These are phyloP conservation scores for Onygenales sp. DNA, from an alignment of 2,329 filamentous ascomycete genomes.

Conservation along the genomic window DNA sequence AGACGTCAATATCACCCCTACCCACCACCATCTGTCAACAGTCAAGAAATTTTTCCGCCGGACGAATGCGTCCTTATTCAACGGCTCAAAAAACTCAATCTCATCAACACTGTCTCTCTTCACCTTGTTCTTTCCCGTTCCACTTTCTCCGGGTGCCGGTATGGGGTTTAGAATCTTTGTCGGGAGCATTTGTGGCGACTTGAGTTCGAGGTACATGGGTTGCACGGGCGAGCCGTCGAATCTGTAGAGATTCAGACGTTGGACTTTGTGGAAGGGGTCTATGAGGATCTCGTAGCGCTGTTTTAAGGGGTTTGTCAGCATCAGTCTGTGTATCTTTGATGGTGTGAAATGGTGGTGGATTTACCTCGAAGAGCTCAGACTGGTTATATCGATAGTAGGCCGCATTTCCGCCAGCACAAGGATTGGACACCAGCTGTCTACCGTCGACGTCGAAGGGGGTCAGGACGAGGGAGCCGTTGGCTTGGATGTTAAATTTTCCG, in stretches of 20 bases:
- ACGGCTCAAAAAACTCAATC: slow-evolving; percentile 5
- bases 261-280: slow-evolving; percentile 54
- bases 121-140: slow-evolving; percentile 16
- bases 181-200: slow-evolving; percentile 59
- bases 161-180: slow-evolving; percentile 56
- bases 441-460: slow-evolving; percentile 57
- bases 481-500: slow-evolving; percentile 48
- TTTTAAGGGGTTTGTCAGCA: background rate
- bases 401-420: slow-evolving; percentile 47
- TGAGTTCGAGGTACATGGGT: slow-evolving; percentile 57
- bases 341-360: background rate
- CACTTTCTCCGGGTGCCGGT: slow-evolving; percentile 17
- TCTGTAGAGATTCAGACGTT: slow-evolving; percentile 54
- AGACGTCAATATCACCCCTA: slow-evolving; percentile 38
- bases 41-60: slow-evolving; percentile 18
- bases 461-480: slow-evolving; percentile 50
- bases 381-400: slow-evolving; percentile 60
- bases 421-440: slow-evolving; percentile 56
- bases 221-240: slow-evolving; percentile 57
- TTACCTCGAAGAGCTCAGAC: slow-evolving; percentile 52
- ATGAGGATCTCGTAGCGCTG: slow-evolving; percentile 36
- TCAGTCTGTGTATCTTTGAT: background rate
- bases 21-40: slow-evolving; percentile 37
- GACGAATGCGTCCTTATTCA: slow-evolving; percentile 20
- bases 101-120: slow-evolving; percentile 21